A percentile compares a stretch with the other conserved stretches of the same genome.
phyloP scores from a whole-genome alignment of 1,284 basidiomycete species.

The Jaminaea rosea region DNA sequence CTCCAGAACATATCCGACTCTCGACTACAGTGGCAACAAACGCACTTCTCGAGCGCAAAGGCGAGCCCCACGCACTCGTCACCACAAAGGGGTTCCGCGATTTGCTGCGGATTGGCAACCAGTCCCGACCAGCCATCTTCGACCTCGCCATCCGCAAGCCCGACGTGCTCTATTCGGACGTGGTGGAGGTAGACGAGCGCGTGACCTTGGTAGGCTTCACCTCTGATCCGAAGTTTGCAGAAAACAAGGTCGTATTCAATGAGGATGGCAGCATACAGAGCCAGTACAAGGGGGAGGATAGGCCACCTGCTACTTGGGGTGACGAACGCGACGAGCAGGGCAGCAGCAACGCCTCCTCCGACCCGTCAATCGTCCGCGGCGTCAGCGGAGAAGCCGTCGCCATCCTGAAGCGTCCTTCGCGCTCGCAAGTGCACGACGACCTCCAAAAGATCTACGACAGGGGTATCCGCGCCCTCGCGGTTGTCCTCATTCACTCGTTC shows the following conservation, averaged over 20 bases:
- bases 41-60: constrained; percentile 86
- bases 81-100: constrained; percentile 84
- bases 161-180: constrained; percentile 65
- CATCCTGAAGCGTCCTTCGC: constrained; percentile 63
- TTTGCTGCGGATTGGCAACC: constrained; percentile 81
- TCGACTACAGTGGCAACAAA: constrained; percentile 96
- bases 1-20: constrained; percentile 74
- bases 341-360: too few species aligned
- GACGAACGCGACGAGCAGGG: constrained; percentile 62
- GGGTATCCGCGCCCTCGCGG: constrained; percentile 73
- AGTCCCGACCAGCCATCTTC: constrained; percentile 69
- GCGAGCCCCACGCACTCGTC: constrained; percentile 77
- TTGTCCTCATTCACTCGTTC: constrained; percentile 84
- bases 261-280: constrained; percentile 53
- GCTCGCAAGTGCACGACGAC: constrained; percentile 50
- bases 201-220: constrained; percentile 89
- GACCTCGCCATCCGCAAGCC: constrained; percentile 55
- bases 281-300: constrained; percentile 33
- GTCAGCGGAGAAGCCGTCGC: constrained; percentile 84
- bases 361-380: constrained; percentile 65
- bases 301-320: constrained; percentile 53
- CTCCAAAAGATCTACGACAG: constrained; percentile 62
- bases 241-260: constrained; percentile 66
- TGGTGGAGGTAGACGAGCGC: constrained; percentile 85
- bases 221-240: constrained; percentile 69